Base-by-base conservation (phyloP, 208 protist genomes). In the Crithidia fasciculata region DNA sequence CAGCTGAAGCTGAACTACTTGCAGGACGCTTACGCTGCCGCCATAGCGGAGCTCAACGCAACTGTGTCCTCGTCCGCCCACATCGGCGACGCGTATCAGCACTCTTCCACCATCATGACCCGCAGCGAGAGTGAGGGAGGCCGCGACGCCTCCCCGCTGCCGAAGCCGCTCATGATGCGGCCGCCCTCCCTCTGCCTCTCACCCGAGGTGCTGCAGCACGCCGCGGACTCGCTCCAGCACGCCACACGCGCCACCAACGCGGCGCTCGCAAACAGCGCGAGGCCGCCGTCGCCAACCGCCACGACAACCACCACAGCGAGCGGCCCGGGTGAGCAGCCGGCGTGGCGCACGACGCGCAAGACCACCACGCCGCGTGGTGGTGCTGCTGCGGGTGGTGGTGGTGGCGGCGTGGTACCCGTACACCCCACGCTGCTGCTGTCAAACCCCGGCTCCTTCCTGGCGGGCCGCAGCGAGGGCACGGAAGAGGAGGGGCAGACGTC, bases 1-100 rank as follows among this genome's bases (percentile, higher is more conserved):
- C 63, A 83, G 73, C 45, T 81, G 39, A 65, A 72, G 49, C 72
- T 81, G 18, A 67, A 66, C 39, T 36, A 61, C 44, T 39, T 81
- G n/a, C 58, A 72, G 40, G 54, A 67, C 39, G 64, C 52, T 18
- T 76, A 68, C 59, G 50, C 64, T 8, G 69, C 65, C 6, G 36
- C 69, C 13, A 72, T 73, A 16, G 70, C 64, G 36, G 72, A 77
- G 72, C 57, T 71, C 19, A 71, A 77, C 41, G 57, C 63, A 16
- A 53, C 57, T 18, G 72, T 66, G 43, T 67, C 72, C 7, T 72
- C 63, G 19, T 61, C 66, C 1, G 28, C 28, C 2, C 54, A 71
- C 61, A 12, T 47, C 37, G 63, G 45, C 37, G 61, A 62, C 7
- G 45, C 57, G 15, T 28, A 12, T 9, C 62, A 8, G 28, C 52